Evolutionary conservation across 2,329 filamentous ascomycete species (phyloP), one percentile per base, ranked within the genome.

Genomic region (Anisogramma anomala): DNA sequence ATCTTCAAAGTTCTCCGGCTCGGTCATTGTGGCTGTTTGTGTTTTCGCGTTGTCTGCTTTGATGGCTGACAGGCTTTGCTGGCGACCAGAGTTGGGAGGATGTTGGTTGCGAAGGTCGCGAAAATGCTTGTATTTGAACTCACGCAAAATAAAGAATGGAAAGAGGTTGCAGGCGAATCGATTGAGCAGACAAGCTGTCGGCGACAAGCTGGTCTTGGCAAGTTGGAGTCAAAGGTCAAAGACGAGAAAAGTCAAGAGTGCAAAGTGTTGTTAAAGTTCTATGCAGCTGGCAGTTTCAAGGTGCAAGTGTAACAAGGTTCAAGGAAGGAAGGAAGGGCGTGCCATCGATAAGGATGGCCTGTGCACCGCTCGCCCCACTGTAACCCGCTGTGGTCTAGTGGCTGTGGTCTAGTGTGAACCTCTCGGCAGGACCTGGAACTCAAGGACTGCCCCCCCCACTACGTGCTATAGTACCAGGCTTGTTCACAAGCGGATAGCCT

Each of bases 1-100:
- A 57, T 93, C 85, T 51, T 93, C 84, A 52, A 84, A 77, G 50
- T 82, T 82, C 52, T 85, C 82, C 41, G 73, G 68, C 54, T 88
- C 84, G 23, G 82, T 75, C 82, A 87, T 87, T 52, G 35, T 71
- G 60, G 46, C 42, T 36, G 51, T 41, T 35, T 42, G 15, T 22
- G 11, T 33, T 35, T 20, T 27, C 32, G 37, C 14, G 9, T 22
- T 22, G 34, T 10, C 17, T 23, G 5, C 22, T 9, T 5, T 23
- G 22, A 9, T 9, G 22, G 22, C 22, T 5, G 26, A 30, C 9
- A 17, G 23, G 10, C 30, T 39, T 18, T 31, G 18, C 28, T 33
- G 30, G 14, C 20, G 36, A 15, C 18, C 9, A 20, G 39, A 19
- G 32, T 26, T 28, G 40, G 19, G 23, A 28, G 7, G n/a, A 30